phyloP scores from a whole-genome alignment of 495 filamentous ascomycete species.

The Sabuloglossum arenarium region DNA sequence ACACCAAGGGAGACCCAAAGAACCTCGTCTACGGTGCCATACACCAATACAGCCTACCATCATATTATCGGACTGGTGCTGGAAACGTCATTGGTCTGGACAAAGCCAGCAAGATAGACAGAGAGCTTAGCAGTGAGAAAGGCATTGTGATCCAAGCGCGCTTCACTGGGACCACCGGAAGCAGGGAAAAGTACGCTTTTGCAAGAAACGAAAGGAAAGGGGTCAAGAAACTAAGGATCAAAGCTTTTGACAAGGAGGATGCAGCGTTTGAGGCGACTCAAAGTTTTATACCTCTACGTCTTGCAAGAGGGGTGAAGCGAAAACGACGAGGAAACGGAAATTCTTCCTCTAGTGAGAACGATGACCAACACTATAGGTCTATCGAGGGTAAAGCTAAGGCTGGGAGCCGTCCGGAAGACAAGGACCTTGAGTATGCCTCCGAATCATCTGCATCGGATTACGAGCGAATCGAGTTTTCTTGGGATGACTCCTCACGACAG shows the following conservation, averaged over 20 bases:
- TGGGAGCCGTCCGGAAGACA: slow-evolving; percentile 22
- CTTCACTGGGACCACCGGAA: slow-evolving; percentile 8
- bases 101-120: slow-evolving; percentile 28
- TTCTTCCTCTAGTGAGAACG: slow-evolving; percentile 20
- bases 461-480: slow-evolving; percentile 10
- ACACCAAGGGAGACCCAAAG: slow-evolving; percentile 37
- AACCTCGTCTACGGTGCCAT: slow-evolving; percentile 39
- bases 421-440: slow-evolving; percentile 31
- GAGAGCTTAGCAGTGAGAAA: slow-evolving; percentile 24
- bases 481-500: slow-evolving; percentile 20
- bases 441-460: slow-evolving; percentile 24
- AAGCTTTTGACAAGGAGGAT: slow-evolving; percentile 10
- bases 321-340: slow-evolving; percentile 1
- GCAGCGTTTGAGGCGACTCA: slow-evolving; percentile 14
- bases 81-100: slow-evolving; percentile 37
- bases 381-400: slow-evolving; percentile 41
- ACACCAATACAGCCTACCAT: slow-evolving; percentile 36
- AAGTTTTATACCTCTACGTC: slow-evolving; percentile 26
- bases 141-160: slow-evolving; percentile 21
- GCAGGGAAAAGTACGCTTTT: slow-evolving; percentile 17
- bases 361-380: slow-evolving; percentile 43
- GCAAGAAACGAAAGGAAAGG: slow-evolving; percentile 17
- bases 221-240: slow-evolving; percentile 19
- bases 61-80: slow-evolving; percentile 34
- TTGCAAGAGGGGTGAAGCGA: slow-evolving; percentile 13